Conservation (phyloP, 345 rosid genomes). For the Citrus cavaleriei region DNA sequence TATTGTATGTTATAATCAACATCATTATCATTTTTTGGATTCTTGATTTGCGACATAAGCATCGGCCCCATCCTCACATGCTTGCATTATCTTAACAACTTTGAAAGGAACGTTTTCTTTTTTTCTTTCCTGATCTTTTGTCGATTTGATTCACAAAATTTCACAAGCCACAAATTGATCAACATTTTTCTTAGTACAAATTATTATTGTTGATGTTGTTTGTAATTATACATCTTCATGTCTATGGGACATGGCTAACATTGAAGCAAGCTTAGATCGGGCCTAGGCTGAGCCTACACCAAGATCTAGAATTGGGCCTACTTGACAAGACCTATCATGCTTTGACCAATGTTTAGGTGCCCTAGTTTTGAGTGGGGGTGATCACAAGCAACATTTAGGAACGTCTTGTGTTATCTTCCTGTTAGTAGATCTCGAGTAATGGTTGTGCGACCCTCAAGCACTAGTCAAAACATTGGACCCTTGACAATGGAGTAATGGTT, state of each 20-base stretch:
- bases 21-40: neutral
- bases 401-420: too few relatives aligned
- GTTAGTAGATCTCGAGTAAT: too few relatives aligned
- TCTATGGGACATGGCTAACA: neutral
- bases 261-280: neutral
- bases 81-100: neutral
- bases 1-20: neutral
- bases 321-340: neutral
- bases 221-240: neutral
- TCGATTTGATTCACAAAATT: neutral
- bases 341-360: neutral
- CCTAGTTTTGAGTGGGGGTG: too few relatives aligned
- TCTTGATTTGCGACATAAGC: constrained; percentile 1
- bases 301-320: neutral
- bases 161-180: neutral
- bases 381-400: too few relatives aligned
- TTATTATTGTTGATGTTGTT: neutral
- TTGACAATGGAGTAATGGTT: too few relatives aligned
- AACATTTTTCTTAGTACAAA: neutral
- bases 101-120: neutral
- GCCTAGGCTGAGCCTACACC: neutral
- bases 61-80: neutral
- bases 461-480: too few relatives aligned
- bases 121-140: neutral
- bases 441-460: too few relatives aligned